Evolutionary conservation across 768 basidiomycete species (phyloP), one percentile per base, ranked within the genome.

Genomic region (Serendipita sp.): DNA sequence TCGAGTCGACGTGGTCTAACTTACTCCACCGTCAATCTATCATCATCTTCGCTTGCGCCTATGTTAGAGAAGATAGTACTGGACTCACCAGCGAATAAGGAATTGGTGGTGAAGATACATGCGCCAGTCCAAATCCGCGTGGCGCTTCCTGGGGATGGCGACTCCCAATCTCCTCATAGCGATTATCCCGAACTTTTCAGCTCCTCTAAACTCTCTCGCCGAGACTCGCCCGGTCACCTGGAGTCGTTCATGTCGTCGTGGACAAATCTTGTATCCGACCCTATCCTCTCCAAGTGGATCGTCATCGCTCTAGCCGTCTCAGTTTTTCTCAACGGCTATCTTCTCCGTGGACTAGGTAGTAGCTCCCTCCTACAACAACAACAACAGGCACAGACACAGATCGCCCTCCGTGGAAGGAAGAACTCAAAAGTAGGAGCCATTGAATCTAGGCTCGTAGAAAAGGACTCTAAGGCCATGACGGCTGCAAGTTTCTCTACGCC

Each of bases 281-380:
- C 95, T 1, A 82, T 97, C 62, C 75, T 98, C 66, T 86, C 83
- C 69, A 98, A 98, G 76, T 94, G 91, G 88, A 93, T 98, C 71
- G 89, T 97, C 58, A 79, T 90, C 64, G 79, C 88, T 15, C 82
- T 99, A 27, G 87, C 84, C 2, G 80, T 95, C 66, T 88, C 86
- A 65, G 87, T 97, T 65, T 81, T 85, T 64, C 78, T 99, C 64
- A 99, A 99, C 67, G 94, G 93, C 2, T 97, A 91, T 71, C 79
- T 97, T 15, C 80, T 99, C 65, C 94, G 91, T 74, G 77, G 78
- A 27, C 76, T 78, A 64, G 76, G 77, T 36, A 60, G 55, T 72
- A 63, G 67, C 65, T 40, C 62, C 33, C 18, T 27, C 66, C 10
- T 64, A 11, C 52, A 33, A 29, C 33, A 55, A 13, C 52, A 34